Base-by-base conservation (phyloP, 306 rosid genomes). In the Quercus engelmannii region DNA sequence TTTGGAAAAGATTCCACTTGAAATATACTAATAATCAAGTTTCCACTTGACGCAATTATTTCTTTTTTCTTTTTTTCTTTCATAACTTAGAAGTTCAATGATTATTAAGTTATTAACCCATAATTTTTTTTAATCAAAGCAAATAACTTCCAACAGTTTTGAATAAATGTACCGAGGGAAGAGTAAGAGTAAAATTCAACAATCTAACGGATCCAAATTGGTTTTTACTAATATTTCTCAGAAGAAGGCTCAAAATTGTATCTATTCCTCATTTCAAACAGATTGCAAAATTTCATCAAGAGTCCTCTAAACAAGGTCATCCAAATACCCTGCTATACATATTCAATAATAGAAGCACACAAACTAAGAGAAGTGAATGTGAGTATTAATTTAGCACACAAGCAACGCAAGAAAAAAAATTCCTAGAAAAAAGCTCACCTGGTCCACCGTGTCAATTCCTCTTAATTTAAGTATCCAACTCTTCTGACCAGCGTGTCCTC, bases 401-500 rank as follows among this genome's bases (percentile, higher is more conserved):
- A 73, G 17, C 26, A 69, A 26, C 20, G 4, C 5, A 74, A 38
- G 61, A 7, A 12, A 55, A 26, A 6, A 55, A 43, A 28, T 4
- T 38, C 33, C 71, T 64, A 46, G 55, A 10, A 26, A 33, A 21
- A 25, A 61, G 61, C 30, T 74, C 76, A 89, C 99, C 91, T 91
- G 90, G 5, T 95, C 99, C 46, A 78, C 93, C 0, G 93, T 74
- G 72, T 95, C 83, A 79, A 92, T 80, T 78, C 93, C 98, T 81
- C 69, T 77, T 83, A 95, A 88, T 81, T 82, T 93, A 54, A 95
- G 88, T 73, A 95, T 89, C 98, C 99, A 95, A 79, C 88, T 84
- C 83, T 91, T 90, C 81, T 82, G 90, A 69, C 96, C 98, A 78
- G 91, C 83, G 74, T 95, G 93, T 54, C 90, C 96, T 85, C 96